Evolutionary conservation across 495 filamentous ascomycete genomes (phyloP).

Genomic region (Oleoguttula mirabilis): DNA sequence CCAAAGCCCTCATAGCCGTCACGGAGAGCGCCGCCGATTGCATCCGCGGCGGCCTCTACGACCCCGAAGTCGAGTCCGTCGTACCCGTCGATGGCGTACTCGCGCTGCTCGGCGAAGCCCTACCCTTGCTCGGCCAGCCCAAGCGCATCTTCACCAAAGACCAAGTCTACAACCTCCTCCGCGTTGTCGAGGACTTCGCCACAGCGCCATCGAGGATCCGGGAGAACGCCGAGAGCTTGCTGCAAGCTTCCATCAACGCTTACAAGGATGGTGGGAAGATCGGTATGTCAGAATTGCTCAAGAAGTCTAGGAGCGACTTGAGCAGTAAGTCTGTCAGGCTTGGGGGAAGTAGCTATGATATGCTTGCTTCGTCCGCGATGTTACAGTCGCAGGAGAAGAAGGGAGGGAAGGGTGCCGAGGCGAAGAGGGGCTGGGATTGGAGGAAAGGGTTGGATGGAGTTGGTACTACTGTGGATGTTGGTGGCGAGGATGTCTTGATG

Average conservation of each 20-base stretch:
- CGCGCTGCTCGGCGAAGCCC: conserved; percentile 70
- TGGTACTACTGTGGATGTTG: conserved; percentile 42
- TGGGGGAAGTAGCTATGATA: conserved; percentile 6
- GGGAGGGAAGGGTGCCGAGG: too few relatives aligned
- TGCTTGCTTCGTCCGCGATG: conserved; percentile 10
- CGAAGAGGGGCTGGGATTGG: conserved; percentile 79
- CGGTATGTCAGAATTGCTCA: not conserved
- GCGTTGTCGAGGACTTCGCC: conserved; percentile 71
- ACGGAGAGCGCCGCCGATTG: conserved; percentile 75
- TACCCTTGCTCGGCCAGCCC: conserved; percentile 56
- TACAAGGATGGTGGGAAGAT: conserved; percentile 28
- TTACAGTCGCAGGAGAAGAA: conserved; percentile 31
- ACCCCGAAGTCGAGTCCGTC: conserved; percentile 62
- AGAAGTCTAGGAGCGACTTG: conserved; percentile 30
- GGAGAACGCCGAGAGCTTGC: conserved; percentile 56
- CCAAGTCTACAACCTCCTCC: conserved; percentile 64
- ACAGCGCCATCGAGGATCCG: conserved; percentile 60
- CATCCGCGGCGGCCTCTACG: conserved; percentile 77
- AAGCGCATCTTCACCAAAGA: conserved; percentile 42
- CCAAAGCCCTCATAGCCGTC: conserved; percentile 55
- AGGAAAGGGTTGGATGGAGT: conserved; percentile 46
- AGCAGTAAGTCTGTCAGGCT: not conserved
- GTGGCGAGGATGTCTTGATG: conserved; percentile 54
- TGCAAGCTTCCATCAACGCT: conserved; percentile 49
- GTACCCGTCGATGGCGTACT: conserved; percentile 76